A percentile compares a stretch with the other conserved stretches of the same genome.
phyloP scores from a whole-genome alignment of 2,329 filamentous ascomycete species.

The Phoma herbarum region DNA sequence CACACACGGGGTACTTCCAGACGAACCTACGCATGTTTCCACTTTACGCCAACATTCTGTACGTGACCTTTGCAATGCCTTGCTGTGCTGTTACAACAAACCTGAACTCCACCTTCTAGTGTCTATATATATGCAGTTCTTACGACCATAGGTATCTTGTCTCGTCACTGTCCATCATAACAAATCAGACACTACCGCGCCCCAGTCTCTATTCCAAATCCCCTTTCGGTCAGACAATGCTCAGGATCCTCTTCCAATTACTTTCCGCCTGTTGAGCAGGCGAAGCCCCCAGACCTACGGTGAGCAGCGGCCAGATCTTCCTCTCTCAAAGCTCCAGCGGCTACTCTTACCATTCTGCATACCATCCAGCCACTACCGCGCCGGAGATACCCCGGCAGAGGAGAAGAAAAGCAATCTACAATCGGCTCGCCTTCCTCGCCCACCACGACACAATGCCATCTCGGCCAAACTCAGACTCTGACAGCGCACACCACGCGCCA shows the following conservation, averaged over 20 bases:
- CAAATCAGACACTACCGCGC: neutral
- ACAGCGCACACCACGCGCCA: neutral
- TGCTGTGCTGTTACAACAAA: neutral
- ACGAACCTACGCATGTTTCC: neutral
- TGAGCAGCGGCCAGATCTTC: too few species aligned
- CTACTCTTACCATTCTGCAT: too few species aligned
- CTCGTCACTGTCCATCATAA: neutral
- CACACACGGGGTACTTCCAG: too few species aligned
- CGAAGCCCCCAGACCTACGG: too few species aligned
- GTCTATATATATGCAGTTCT: neutral
- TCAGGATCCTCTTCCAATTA: too few species aligned
- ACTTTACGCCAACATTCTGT: neutral
- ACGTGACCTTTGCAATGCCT: neutral
- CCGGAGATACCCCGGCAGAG: neutral
- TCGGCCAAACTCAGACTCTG: neutral
- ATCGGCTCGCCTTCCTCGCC: neutral
- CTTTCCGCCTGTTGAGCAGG: too few species aligned
- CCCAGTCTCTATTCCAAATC: too few species aligned
- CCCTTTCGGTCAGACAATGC: too few species aligned
- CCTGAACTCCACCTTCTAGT: neutral
- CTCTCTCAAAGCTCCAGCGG: too few species aligned
- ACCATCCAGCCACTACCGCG: neutral
- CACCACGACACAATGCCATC: neutral
- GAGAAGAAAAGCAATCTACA: neutral
- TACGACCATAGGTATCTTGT: constrained; percentile 17